Evolutionary conservation across 108 stramenopile species (phyloP).

Genomic region (Seminavis robusta): DNA sequence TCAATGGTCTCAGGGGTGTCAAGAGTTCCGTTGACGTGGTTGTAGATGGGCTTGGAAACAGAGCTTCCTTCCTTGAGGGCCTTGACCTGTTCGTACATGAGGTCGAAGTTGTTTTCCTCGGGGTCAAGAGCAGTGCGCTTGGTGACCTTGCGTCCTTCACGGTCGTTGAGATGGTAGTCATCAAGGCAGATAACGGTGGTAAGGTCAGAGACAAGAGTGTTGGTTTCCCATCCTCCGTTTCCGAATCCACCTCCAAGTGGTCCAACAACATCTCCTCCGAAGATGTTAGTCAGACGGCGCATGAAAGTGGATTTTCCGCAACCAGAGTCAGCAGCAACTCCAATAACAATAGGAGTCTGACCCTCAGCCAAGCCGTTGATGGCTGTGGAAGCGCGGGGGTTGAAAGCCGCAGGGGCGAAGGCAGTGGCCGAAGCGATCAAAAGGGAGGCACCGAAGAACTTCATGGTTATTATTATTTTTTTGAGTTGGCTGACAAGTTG

Average conservation of each 20-base stretch:
- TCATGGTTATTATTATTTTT: constrained; percentile 35
- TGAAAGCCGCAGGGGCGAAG: constrained; percentile 60
- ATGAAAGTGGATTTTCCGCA: constrained; percentile 99
- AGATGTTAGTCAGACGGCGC: constrained; percentile 95
- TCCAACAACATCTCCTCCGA: constrained; percentile 93
- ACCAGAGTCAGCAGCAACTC: constrained; percentile 96
- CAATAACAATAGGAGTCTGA: constrained; percentile 86
- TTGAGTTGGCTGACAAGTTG: no score
- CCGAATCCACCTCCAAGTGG: constrained; percentile 92
- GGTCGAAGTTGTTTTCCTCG: constrained; percentile 95
- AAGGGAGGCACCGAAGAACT: constrained; percentile 31
- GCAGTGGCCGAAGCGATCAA: constrained; percentile 37
- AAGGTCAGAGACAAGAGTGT: constrained; percentile 95
- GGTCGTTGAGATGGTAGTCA: constrained; percentile 98
- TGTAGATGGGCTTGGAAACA: constrained; percentile 96
- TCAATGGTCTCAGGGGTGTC: constrained; percentile 93
- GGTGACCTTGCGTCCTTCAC: constrained; percentile 91
- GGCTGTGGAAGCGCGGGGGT: constrained; percentile 37
- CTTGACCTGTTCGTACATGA: constrained; percentile 95
- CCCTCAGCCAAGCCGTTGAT: constrained; percentile 69
- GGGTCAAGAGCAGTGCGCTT: constrained; percentile 90
- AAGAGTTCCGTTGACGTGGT: constrained; percentile 98
- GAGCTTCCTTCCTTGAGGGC: constrained; percentile 94
- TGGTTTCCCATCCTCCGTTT: constrained; percentile 97
- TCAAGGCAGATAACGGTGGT: constrained; percentile 98